phyloP scores from a whole-genome alignment of 805 yeast species.

The Ogataea zsoltii region DNA sequence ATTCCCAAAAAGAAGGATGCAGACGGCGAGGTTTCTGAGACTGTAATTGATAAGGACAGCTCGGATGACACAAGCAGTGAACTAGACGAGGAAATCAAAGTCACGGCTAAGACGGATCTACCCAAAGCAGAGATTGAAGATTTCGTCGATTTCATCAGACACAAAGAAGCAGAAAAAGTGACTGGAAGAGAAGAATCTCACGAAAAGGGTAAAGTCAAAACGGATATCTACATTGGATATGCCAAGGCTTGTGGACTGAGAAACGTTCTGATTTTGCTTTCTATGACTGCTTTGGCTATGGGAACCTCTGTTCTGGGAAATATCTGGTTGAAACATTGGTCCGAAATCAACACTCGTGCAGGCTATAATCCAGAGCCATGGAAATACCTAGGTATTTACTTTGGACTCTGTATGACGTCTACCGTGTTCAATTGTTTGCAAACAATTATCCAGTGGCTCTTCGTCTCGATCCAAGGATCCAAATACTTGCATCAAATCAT shows the following conservation, averaged over 20 bases:
- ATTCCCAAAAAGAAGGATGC: conserved; percentile 35
- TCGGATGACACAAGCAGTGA: conserved; percentile 21
- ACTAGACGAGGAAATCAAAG: conserved; percentile 32
- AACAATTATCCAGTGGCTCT: conserved; percentile 70
- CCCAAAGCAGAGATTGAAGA: conserved; percentile 62
- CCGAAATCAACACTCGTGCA: conserved; percentile 74
- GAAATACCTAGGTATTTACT: conserved; percentile 73
- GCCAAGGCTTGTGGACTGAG: conserved; percentile 82
- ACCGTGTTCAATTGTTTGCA: conserved; percentile 64
- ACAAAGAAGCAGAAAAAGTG: conserved; percentile 41
- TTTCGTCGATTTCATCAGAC: conserved; percentile 36
- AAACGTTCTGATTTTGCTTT: conserved; percentile 59
- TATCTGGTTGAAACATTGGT: conserved; percentile 97
- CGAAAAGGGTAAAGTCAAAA: conserved; percentile 92
- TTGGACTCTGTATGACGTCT: conserved; percentile 68
- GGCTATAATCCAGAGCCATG: conserved; percentile 75
- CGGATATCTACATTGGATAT: conserved; percentile 80
- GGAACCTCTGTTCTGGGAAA: conserved; percentile 65
- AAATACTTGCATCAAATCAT: conserved; percentile 69
- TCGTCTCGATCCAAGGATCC: conserved; percentile 83
- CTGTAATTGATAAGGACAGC: conserved; percentile 18
- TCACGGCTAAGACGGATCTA: conserved; percentile 42
- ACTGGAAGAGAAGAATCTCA: conserved; percentile 67
- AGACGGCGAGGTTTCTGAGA: conserved; percentile 15
- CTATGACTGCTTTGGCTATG: conserved; percentile 58